Evolutionary conservation across 2,329 filamentous ascomycete genomes (phyloP).

Genomic region (Ramularia endophylla): DNA sequence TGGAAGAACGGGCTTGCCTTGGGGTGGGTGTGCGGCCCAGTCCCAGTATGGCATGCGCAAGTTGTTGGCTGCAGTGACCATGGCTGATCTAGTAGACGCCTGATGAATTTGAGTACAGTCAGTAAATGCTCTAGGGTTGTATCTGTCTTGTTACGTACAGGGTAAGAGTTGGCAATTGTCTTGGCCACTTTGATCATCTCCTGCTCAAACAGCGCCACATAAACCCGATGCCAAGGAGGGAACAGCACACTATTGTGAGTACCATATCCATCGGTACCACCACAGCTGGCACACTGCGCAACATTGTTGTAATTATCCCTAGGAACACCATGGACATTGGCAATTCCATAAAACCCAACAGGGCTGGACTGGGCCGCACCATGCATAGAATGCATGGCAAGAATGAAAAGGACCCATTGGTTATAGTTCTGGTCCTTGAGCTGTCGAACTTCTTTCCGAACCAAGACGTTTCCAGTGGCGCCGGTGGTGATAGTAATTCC

Average conservation of each 20-base stretch:
- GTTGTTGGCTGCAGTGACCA: slow-evolving; percentile 16
- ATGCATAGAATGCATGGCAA: slow-evolving; percentile 18
- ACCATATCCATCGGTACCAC: slow-evolving; percentile 22
- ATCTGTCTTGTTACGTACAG: slow-evolving; percentile 4
- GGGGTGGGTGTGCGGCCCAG: slow-evolving; percentile 19
- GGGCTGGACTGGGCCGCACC: slow-evolving; percentile 6
- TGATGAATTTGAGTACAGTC: too few species aligned
- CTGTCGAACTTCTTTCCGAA: slow-evolving; percentile 22
- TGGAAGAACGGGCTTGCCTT: slow-evolving; percentile 13
- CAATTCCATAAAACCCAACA: slow-evolving; percentile 17
- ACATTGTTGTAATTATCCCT: slow-evolving; percentile 19
- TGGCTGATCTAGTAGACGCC: neutral
- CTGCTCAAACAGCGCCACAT: slow-evolving; percentile 26
- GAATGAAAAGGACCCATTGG: slow-evolving; percentile 24
- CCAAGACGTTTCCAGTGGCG: slow-evolving; percentile 9
- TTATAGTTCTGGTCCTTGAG: slow-evolving; percentile 18
- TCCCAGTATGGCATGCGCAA: slow-evolving; percentile 28
- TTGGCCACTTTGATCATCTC: slow-evolving; percentile 19
- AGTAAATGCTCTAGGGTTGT: too few species aligned
- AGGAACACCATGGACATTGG: slow-evolving; percentile 24
- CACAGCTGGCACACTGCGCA: slow-evolving; percentile 15
- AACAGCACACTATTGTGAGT: slow-evolving; percentile 23
- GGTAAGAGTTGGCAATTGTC: slow-evolving; percentile 16
- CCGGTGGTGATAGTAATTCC: slow-evolving; percentile 8
- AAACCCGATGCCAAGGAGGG: slow-evolving; percentile 25